phyloP scores from a whole-genome alignment of 495 filamentous ascomycete species.

The Pyrenula massariospora region DNA sequence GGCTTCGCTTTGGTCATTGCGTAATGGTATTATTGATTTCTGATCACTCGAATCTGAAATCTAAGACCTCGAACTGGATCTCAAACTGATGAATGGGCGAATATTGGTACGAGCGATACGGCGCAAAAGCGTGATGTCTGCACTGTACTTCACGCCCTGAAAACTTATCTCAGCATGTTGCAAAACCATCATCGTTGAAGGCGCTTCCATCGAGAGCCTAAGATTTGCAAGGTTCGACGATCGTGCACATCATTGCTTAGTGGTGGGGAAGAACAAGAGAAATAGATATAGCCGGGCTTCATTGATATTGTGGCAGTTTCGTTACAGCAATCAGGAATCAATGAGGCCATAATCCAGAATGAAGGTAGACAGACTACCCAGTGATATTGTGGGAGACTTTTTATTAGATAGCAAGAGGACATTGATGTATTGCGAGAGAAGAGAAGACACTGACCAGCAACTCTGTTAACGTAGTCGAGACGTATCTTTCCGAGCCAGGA shows the following conservation, averaged over 20 bases:
- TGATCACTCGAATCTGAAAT: background rate
- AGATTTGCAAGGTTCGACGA: background rate
- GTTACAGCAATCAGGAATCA: background rate
- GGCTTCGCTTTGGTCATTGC: background rate
- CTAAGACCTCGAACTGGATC: background rate
- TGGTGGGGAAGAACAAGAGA: background rate
- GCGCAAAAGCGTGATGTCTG: too few relatives aligned
- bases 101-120: background rate
- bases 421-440: background rate
- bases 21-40: background rate
- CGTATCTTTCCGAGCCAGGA: background rate
- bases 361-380: background rate
- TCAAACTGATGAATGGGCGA: background rate
- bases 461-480: background rate
- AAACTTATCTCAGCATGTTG: background rate
- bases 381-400: too few relatives aligned
- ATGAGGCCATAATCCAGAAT: too few relatives aligned
- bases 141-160: background rate
- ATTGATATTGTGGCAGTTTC: background rate
- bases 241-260: background rate
- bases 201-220: background rate
- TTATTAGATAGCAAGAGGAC: background rate
- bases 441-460: background rate
- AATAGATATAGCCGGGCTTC: background rate
- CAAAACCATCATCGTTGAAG: background rate